A percentile compares a stretch with the other conserved stretches of the same genome.
phyloP scores from a whole-genome alignment of 495 filamentous ascomycete species.

The Trichoderma reesei region DNA sequence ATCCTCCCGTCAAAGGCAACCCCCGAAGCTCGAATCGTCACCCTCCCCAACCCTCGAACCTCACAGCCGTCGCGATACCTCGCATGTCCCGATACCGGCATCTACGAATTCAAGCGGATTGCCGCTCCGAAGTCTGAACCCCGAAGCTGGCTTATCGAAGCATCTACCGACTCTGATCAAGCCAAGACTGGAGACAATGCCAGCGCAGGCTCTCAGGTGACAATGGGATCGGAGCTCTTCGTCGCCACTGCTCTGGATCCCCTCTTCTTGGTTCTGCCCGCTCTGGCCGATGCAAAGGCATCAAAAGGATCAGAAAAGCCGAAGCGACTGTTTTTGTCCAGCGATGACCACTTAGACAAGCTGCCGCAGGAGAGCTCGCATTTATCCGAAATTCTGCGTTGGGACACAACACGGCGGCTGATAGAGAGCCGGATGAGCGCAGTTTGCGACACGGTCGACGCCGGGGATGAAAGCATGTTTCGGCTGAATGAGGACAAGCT shows the following conservation, averaged over 20 bases:
- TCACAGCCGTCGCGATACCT: conserved; percentile 58
- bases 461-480: conserved; percentile 74
- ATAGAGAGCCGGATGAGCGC: conserved; percentile 41
- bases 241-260: conserved; percentile 78
- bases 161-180: background rate
- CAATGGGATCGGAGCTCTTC: conserved; percentile 58
- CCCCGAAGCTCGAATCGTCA: conserved; percentile 57
- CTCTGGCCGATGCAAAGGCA: conserved; percentile 31
- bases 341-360: conserved; percentile 71
- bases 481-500: conserved; percentile 63
- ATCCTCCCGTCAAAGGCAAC: conserved; percentile 64
- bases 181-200: background rate
- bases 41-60: conserved; percentile 69
- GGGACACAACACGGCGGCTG: conserved; percentile 27
- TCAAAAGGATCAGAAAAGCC: conserved; percentile 26
- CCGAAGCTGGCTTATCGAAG: conserved; percentile 59
- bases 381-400: conserved; percentile 45
- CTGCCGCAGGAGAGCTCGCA: conserved; percentile 47
- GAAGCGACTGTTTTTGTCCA: conserved; percentile 60
- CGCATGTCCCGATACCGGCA: conserved; percentile 66
- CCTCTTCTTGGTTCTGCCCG: conserved; percentile 73
- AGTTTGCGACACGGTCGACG: conserved; percentile 70
- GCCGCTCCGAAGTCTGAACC: conserved; percentile 49
- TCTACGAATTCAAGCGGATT: conserved; percentile 82
- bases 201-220: conserved; percentile 22